These are phyloP conservation scores for Crithidia expoeki DNA, from an alignment of 208 protist species.

Conservation along the genomic window DNA sequence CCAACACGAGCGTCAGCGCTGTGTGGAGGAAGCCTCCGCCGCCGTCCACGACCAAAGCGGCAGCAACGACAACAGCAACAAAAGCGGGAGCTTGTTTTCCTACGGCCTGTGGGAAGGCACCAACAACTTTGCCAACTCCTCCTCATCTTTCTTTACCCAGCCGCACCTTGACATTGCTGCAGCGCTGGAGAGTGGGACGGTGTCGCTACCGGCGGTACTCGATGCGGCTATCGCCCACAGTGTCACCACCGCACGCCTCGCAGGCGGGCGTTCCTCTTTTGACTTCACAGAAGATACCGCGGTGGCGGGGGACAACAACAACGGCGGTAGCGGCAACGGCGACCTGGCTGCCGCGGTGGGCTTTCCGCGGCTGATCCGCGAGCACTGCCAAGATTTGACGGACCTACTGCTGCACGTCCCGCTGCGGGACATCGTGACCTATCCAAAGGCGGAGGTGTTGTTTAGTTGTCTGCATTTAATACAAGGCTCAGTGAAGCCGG, in stretches of 20 bases:
- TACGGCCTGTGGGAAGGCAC: background rate
- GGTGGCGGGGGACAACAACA: background rate
- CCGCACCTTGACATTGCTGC: slow-evolving; percentile 21
- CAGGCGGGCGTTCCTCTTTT: slow-evolving; percentile 15
- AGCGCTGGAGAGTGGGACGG: slow-evolving; percentile 22
- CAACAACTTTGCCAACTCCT: background rate
- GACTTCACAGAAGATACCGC: background rate
- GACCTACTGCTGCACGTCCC: slow-evolving; percentile 42
- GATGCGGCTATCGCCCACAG: slow-evolving; percentile 39
- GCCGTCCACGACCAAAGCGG: background rate
- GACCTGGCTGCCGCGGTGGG: slow-evolving; percentile 14
- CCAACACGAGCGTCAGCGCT: slow-evolving; percentile 10
- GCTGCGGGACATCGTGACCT: slow-evolving; percentile 37
- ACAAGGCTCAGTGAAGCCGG: slow-evolving; percentile 20
- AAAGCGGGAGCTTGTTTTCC: background rate
- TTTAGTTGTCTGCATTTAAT: slow-evolving; percentile 42
- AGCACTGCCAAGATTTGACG: slow-evolving; percentile 28
- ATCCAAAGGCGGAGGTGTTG: slow-evolving; percentile 37
- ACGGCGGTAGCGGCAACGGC: slow-evolving; percentile 8
- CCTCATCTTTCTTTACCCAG: background rate
- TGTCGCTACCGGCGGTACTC: slow-evolving; percentile 28
- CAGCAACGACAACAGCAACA: background rate
- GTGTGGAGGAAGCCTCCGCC: slow-evolving; percentile 3
- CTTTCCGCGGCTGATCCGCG: slow-evolving; percentile 17
- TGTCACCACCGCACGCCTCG: slow-evolving; percentile 14